Percentiles rank a stretch among this genome's conserved stretches.
Evolutionary conservation across 306 rosid genomes (phyloP).

Genomic region (Castanospermum australe): DNA sequence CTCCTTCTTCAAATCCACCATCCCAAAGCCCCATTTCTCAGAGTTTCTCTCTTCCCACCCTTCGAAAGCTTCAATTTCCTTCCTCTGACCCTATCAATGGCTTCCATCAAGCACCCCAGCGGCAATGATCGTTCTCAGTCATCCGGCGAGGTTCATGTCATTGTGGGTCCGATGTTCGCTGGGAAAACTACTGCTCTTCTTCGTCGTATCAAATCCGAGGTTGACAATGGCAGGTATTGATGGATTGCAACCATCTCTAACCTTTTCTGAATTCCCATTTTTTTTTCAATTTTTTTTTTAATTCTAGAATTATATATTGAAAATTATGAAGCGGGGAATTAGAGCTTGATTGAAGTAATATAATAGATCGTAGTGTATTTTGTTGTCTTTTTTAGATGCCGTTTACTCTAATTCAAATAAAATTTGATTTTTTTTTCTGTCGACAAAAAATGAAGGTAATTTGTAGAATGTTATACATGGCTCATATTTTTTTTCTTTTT

Average conservation of each 20-base stretch:
- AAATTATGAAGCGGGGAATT: not conserved
- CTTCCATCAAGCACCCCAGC: constrained; percentile 38
- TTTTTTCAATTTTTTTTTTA: not conserved
- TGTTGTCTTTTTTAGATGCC: not conserved
- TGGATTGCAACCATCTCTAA: not conserved
- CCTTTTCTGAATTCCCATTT: not conserved
- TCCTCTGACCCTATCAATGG: constrained; percentile 35
- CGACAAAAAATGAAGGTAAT: not conserved
- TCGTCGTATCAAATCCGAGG: constrained; percentile 75
- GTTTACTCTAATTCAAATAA: not conserved
- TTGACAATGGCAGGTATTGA: constrained; percentile 56
- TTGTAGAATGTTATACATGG: not conserved
- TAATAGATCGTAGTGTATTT: not conserved
- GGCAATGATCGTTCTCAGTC: constrained; percentile 12
- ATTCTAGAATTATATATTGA: not conserved
- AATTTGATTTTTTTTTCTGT: not conserved
- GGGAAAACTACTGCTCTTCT: constrained; percentile 91
- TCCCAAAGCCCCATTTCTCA: not conserved
- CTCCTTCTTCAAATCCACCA: no score
- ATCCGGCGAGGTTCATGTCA: constrained; percentile 79
- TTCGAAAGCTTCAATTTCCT: not conserved
- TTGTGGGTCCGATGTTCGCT: constrained; percentile 95
- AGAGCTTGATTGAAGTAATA: not conserved
- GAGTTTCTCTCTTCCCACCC: not conserved
- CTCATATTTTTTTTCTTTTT: not conserved